Conservation (phyloP, 495 filamentous ascomycete species). For the Staphylotrichum tortipilum region DNA sequence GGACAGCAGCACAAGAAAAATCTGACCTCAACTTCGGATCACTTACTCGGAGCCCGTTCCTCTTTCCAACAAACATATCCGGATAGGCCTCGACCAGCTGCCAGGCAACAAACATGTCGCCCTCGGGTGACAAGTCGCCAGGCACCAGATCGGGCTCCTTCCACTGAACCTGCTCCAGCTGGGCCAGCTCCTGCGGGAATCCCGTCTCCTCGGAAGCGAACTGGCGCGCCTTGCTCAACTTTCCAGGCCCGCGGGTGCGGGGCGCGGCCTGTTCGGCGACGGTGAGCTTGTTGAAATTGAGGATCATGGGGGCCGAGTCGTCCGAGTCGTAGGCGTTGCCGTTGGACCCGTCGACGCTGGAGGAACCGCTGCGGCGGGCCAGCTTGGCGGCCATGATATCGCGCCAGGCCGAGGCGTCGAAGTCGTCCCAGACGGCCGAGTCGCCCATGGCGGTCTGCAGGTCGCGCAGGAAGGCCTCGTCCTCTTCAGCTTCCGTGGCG, state of each 20-base stretch:
- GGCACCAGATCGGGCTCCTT: slow-evolving; percentile 13
- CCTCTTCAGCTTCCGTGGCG: no score
- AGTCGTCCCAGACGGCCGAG: slow-evolving; percentile 8
- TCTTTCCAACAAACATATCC: slow-evolving; percentile 46
- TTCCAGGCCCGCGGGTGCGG: slow-evolving; percentile 1
- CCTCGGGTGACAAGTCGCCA: slow-evolving; percentile 21
- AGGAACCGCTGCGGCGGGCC: no score
- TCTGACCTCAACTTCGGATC: background rate
- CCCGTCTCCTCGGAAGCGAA: slow-evolving; percentile 8
- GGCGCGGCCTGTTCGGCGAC: background rate
- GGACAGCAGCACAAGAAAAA: background rate
- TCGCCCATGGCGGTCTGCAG: slow-evolving; percentile 11
- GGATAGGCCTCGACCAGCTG: slow-evolving; percentile 51
- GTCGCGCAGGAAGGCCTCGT: slow-evolving; percentile 6
- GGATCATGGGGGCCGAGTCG: slow-evolving; percentile 13
- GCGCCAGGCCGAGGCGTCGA: slow-evolving; percentile 14
- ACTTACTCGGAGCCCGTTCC: slow-evolving; percentile 36
- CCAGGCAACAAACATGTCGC: slow-evolving; percentile 50
- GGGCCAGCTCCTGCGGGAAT: slow-evolving; percentile 5
- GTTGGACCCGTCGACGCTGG: background rate
- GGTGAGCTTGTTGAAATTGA: slow-evolving; percentile 12
- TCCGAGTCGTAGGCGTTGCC: slow-evolving; percentile 8
- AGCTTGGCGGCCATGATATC: background rate
- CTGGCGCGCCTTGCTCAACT: slow-evolving; percentile 17
- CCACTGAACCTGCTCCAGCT: slow-evolving; percentile 16